Evolutionary conservation across 2,329 filamentous ascomycete genomes (phyloP), one percentile per base, ranked within the genome.

Genomic region (Alternaria atra): DNA sequence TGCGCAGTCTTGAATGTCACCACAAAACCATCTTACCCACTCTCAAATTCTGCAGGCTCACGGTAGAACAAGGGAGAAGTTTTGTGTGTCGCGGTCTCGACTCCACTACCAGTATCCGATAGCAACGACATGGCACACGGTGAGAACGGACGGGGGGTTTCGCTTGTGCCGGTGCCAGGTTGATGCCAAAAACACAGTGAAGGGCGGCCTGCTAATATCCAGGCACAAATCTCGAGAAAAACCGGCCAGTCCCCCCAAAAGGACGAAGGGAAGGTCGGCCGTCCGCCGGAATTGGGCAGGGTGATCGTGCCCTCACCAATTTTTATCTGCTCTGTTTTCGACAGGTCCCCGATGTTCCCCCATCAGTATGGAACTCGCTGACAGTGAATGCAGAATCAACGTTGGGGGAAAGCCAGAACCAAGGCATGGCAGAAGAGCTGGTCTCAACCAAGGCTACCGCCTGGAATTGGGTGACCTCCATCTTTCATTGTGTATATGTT

Each of bases 391-490:
- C 30, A 77, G 75, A 51, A 65, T 72, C 46, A 77, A 85, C 63
- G 82, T 85, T 57, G n/a, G n/a, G 84, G 85, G 59, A 87, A 87
- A 73, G 85, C 85, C 3, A 80, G 84, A 43, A 86, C 55, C 83
- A 85, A 60, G 85, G 85, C 17, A 79, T 88, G 79, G 74, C 66
- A 2, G 69, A 74, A 13, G 85, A 87, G 30, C 76, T 88, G 63
- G 82, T 6, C 80, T 87, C 25, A 65, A 73, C 20, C 17, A 9
- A n/a, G 81, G 83, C 13, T 77, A 81, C 54, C 81, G 81, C n/a
- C 12, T 87, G 86, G 79, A 87, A 87, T 70, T 85, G 84, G 80
- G 83, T 84, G 0, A 82, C 86, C 1, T 86, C 85, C 52, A 82
- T 86, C 60, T 87, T 87, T 78, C 75, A 83, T 87, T 60, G 71